Conservation (phyloP, 768 basidiomycete species). For the Infundibulicybe gibba region DNA sequence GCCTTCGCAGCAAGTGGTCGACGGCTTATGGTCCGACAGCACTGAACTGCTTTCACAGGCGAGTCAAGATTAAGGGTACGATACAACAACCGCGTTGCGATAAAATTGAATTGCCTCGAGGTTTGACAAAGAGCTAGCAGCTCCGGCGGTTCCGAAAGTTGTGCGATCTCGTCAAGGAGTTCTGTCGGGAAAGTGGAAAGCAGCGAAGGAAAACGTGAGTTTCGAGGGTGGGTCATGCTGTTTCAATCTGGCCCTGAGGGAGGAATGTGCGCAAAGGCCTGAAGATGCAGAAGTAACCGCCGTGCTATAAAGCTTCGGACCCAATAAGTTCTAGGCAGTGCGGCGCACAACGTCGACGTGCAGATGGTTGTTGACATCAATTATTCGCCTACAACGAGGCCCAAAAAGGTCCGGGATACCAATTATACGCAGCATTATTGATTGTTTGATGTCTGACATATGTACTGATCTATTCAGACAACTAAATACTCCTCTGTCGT, state of each 20-base stretch:
- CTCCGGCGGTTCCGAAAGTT: slow-evolving; percentile 2
- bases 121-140: slow-evolving; percentile 9
- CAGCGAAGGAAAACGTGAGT: too few species aligned
- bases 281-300: too few species aligned
- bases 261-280: too few species aligned
- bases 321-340: too few species aligned
- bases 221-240: too few species aligned
- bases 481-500: slow-evolving; percentile 56
- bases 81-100: slow-evolving; percentile 11
- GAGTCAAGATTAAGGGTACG: slow-evolving; percentile 6
- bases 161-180: slow-evolving; percentile 12
- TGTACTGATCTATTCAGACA: slow-evolving; percentile 28
- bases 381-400: too few species aligned
- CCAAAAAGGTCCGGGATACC: too few species aligned
- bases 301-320: too few species aligned
- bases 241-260: too few species aligned
- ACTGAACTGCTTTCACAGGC: slow-evolving; percentile 1
- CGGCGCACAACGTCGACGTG: too few species aligned
- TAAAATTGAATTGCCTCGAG: slow-evolving; percentile 7
- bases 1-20: slow-evolving; percentile 3
- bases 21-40: slow-evolving; percentile 2
- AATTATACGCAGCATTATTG: too few species aligned
- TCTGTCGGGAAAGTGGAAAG: slow-evolving; percentile 7
- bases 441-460: background rate
- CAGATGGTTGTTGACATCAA: too few species aligned